Percentiles rank a stretch among this genome's conserved stretches.
Conservation (phyloP, 495 filamentous ascomycete species). For the Podospora fimiseda region DNA sequence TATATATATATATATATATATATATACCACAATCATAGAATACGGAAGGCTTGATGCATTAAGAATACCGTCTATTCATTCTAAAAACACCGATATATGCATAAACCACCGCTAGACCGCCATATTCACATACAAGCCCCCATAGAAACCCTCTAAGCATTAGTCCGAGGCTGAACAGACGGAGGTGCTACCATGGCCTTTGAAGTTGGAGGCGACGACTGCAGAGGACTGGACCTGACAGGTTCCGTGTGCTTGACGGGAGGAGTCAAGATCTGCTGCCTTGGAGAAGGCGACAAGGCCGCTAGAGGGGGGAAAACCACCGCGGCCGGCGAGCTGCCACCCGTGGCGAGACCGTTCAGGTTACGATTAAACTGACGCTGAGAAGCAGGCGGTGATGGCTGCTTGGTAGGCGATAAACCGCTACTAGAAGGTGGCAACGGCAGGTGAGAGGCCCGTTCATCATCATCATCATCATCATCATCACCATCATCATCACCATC, state of each 20-base stretch:
- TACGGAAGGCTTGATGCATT: too few relatives aligned
- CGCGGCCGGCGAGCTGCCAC: constrained; percentile 20
- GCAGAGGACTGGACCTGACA: constrained; percentile 11
- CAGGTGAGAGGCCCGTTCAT: too few relatives aligned
- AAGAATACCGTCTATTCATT: too few relatives aligned
- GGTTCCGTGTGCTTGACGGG: constrained; percentile 43
- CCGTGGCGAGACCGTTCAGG: constrained; percentile 15
- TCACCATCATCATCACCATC: too few relatives aligned
- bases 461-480: too few relatives aligned
- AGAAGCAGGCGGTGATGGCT: constrained; percentile 44
- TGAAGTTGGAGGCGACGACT: neutral
- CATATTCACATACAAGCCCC: too few relatives aligned
- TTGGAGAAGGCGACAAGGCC: constrained; percentile 48
- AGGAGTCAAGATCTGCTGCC: constrained; percentile 42
- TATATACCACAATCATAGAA: too few relatives aligned
- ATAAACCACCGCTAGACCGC: too few relatives aligned
- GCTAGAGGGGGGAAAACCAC: constrained; percentile 47
- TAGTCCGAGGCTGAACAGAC: neutral
- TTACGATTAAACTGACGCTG: constrained; percentile 16
- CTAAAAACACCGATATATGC: too few relatives aligned
- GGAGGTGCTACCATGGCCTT: neutral
- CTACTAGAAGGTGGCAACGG: constrained; percentile 51
- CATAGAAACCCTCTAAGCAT: neutral
- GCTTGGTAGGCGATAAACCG: constrained; percentile 73
- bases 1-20: too few relatives aligned